Base-by-base conservation (phyloP, 1,284 basidiomycete genomes). In the Rhodotorula sp. region DNA sequence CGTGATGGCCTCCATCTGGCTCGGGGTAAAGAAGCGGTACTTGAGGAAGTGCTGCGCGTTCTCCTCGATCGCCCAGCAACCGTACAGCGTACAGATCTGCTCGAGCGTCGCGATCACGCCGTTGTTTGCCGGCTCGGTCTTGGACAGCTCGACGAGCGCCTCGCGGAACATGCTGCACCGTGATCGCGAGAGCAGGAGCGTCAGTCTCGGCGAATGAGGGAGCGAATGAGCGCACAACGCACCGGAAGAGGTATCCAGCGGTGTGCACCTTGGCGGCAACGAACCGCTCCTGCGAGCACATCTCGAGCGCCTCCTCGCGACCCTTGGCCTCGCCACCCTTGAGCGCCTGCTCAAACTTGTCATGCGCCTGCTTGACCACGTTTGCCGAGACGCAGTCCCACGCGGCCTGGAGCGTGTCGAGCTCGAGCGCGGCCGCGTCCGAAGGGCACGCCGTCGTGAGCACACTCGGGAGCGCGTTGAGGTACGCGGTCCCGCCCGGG, bases 1-100 rank as follows among this genome's bases (percentile, higher is more conserved):
- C 55, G 67, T 71, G 59, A 78, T 70, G 36, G 69, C 25, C 62
- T 79, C 73, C 67, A 77, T 77, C 65, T 79, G 78, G 61, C 65
- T 58, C 22, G 67, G 56, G n/a, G 69, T 59, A 64, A 70, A 78
- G 65, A 70, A 78, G 46, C 78, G 68, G 82, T 82, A 83, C 76
- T 84, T 84, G 77, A 87, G 81, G 82, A 86, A 86, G 77, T 83
- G 83, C 44, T 82, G 84, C 58, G 84, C 84, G 80, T 85, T 84
- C 82, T 86, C 85, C 78, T 87, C 86, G 76, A 86, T 83, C 78
- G 84, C 83, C 84, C 85, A 86, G 22, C 85, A 80, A n/a, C 85
- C 84, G 74, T 84, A 85, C 53, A 85, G 76, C 62, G 77, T 76
- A 67, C 81, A 82, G 53, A 79, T 72, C 57, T 73, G 72, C 61